phyloP scores from a whole-genome alignment of 2,329 filamentous ascomycete species.

The Fusarium bulbicola region DNA sequence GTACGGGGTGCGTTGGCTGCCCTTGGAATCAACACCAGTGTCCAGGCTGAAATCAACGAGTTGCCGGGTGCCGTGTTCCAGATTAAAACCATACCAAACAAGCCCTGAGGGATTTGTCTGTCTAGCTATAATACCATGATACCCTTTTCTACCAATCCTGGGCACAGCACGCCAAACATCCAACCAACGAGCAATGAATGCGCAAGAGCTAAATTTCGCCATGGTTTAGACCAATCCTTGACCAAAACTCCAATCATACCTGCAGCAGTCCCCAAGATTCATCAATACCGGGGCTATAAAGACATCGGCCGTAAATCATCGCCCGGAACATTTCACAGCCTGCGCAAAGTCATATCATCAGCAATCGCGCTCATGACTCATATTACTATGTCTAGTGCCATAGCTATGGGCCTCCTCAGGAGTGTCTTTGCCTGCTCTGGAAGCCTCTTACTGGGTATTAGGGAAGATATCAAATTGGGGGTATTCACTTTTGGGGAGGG shows the following conservation, averaged over 20 bases:
- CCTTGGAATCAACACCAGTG: conserved; percentile 88
- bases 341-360: conserved; percentile 49
- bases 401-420: conserved; percentile 46
- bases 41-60: conserved; percentile 89
- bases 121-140: conserved; percentile 37
- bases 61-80: conserved; percentile 92
- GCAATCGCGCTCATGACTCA: conserved; percentile 47
- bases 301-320: conserved; percentile 31
- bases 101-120: conserved; percentile 48
- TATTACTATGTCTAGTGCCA: conserved; percentile 50
- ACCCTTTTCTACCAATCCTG: conserved; percentile 33
- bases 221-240: conserved; percentile 20
- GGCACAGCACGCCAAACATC: conserved; percentile 29
- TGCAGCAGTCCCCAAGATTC: conserved; percentile 29
- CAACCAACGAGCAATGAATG: conserved; percentile 21
- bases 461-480: conserved; percentile 40
- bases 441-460: conserved; percentile 42
- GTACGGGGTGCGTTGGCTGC: conserved; percentile 92
- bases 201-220: conserved; percentile 34
- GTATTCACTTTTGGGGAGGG: conserved; percentile 84
- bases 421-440: conserved; percentile 41
- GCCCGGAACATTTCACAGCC: conserved; percentile 48
- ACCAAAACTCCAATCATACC: conserved; percentile 39
- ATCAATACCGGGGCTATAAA: conserved; percentile 18
- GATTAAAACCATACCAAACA: conserved; percentile 83